A percentile compares a stretch with the other conserved stretches of the same genome.
Conservation (phyloP, 192 early-diverging fungal species). For the Anaeromyces robustus region DNA sequence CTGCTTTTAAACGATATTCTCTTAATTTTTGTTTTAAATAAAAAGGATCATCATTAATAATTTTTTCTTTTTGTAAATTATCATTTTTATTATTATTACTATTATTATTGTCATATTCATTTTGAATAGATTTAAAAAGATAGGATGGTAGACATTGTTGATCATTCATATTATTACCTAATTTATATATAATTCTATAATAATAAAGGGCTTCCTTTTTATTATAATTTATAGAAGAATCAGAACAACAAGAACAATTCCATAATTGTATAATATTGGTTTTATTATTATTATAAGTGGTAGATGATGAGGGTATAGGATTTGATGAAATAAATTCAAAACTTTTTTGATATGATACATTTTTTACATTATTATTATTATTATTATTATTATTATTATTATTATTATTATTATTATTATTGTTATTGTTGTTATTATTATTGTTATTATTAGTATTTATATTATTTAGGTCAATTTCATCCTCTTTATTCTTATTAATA, state of each 20-base stretch:
- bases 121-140: neutral
- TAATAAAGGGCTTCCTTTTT: neutral
- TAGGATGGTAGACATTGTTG: neutral
- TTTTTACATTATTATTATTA: neutral
- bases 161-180: neutral
- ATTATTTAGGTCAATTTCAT: too few relatives aligned
- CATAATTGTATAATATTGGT: neutral
- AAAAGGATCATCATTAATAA: neutral
- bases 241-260: neutral
- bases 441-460: too few relatives aligned
- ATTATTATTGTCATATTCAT: neutral
- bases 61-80: too few relatives aligned
- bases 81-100: too few relatives aligned
- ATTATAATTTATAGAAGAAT: neutral
- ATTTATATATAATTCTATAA: neutral
- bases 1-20: neutral
- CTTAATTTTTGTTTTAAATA: neutral
- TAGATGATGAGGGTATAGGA: neutral
- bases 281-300: neutral
- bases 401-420: too few relatives aligned
- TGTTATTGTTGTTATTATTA: too few relatives aligned
- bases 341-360: neutral
- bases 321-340: neutral
- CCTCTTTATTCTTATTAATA: too few relatives aligned
- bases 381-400: too few relatives aligned